Conservation (phyloP, 2,329 filamentous ascomycete species). For the Fusarium poae region DNA sequence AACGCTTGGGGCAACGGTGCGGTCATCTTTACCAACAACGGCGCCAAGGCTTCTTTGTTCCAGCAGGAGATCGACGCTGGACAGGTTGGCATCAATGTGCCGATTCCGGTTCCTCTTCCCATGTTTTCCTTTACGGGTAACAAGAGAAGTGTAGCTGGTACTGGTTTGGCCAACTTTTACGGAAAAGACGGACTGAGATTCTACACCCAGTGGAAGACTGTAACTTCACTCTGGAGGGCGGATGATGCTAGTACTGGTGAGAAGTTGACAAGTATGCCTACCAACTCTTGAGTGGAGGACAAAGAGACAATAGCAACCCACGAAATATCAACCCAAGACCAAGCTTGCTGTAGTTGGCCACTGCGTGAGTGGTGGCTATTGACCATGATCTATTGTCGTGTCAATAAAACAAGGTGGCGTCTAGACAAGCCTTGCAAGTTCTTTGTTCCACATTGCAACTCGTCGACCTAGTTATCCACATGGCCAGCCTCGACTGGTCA, state of each 20-base stretch:
- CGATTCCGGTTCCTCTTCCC: slow-evolving; percentile 74
- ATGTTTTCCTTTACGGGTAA: slow-evolving; percentile 77
- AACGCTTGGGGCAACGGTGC: slow-evolving; percentile 87
- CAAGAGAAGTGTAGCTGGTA: slow-evolving; percentile 88
- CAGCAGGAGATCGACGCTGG: slow-evolving; percentile 83
- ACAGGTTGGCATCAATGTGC: slow-evolving; percentile 83
- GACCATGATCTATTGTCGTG: background rate
- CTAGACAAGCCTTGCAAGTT: background rate
- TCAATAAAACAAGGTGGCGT: background rate
- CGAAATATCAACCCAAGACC: background rate
- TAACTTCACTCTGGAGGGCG: slow-evolving; percentile 81
- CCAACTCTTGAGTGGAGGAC: background rate
- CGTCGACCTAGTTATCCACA: background rate
- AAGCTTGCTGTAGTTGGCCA: background rate
- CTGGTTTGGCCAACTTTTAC: slow-evolving; percentile 91
- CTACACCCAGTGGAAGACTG: slow-evolving; percentile 94
- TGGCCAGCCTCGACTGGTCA: background rate
- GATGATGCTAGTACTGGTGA: slow-evolving; percentile 30
- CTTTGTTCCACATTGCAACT: background rate
- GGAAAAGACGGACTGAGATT: slow-evolving; percentile 88
- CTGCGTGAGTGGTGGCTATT: background rate
- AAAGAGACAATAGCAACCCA: background rate
- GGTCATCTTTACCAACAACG: slow-evolving; percentile 81
- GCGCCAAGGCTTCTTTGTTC: slow-evolving; percentile 78
- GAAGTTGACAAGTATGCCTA: slow-evolving; percentile 35